Evolutionary conservation across 148 eudicot genomes (phyloP).

Genomic region (Tetragonia tetragonoides): DNA sequence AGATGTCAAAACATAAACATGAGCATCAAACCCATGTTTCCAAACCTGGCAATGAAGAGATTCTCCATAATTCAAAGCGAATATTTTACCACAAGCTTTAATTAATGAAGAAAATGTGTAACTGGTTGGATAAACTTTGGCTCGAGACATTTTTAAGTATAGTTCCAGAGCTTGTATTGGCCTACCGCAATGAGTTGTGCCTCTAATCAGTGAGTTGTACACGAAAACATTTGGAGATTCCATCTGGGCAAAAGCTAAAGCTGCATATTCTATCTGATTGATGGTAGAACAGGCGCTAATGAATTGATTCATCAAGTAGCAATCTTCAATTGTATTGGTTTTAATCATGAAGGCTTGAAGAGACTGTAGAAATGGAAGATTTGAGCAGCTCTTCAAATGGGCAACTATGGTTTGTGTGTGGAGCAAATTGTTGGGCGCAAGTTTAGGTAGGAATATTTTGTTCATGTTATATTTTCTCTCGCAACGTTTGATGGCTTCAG

Average conservation of each 20-base stretch:
- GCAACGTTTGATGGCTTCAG: too few species aligned
- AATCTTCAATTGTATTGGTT: constrained; percentile 43
- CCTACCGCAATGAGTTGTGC: constrained; percentile 37
- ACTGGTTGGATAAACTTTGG: constrained; percentile 42
- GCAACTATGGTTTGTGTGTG: constrained; percentile 25
- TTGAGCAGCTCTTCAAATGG: constrained; percentile 43
- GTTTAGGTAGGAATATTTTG: neutral
- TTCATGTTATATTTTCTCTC: neutral
- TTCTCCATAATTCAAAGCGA: constrained; percentile 36
- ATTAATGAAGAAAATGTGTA: constrained; percentile 59
- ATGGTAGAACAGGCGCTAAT: constrained; percentile 52
- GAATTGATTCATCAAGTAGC: constrained; percentile 58
- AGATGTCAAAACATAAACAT: constrained; percentile 60
- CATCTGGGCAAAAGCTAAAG: constrained; percentile 42
- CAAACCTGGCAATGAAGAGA: constrained; percentile 58
- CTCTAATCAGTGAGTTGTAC: constrained; percentile 66
- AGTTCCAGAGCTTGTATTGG: constrained; percentile 44
- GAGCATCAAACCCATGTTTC: constrained; percentile 53
- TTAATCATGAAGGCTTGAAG: constrained; percentile 52
- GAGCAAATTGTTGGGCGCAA: constrained; percentile 8
- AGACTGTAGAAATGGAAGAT: constrained; percentile 41
- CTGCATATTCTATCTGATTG: constrained; percentile 44
- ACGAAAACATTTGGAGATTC: constrained; percentile 58
- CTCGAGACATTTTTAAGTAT: constrained; percentile 53
- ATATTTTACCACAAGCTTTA: constrained; percentile 44